Conservation (phyloP, 495 filamentous ascomycete genomes). For the Talaromyces stipitatus region DNA sequence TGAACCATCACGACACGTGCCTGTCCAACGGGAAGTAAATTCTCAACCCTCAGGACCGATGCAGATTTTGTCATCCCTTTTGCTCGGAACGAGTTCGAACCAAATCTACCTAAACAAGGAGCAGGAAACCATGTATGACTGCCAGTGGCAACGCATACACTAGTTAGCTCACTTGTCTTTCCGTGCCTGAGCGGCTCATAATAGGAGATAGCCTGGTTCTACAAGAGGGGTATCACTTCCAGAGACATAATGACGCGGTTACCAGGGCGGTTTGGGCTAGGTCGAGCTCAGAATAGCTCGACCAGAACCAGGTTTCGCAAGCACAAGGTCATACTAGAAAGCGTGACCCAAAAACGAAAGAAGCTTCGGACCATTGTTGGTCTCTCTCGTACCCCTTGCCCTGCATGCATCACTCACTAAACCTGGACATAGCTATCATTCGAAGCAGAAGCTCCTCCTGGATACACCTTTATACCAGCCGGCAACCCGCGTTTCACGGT, state of each 20-base stretch:
- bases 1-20: background rate
- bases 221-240: background rate
- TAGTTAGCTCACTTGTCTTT: background rate
- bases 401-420: background rate
- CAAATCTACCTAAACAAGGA: background rate
- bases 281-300: slow-evolving; percentile 25
- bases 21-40: background rate
- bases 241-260: slow-evolving; percentile 29
- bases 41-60: background rate
- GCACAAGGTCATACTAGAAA: slow-evolving; percentile 53
- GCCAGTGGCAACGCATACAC: background rate
- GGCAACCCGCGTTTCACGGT: slow-evolving; percentile 70
- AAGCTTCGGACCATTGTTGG: slow-evolving; percentile 47
- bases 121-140: background rate
- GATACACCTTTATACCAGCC: slow-evolving; percentile 76
- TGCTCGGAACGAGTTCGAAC: background rate
- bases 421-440: slow-evolving; percentile 33
- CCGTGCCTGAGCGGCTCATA: background rate
- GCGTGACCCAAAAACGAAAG: slow-evolving; percentile 52
- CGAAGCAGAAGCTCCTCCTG: slow-evolving; percentile 54
- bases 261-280: slow-evolving; percentile 22
- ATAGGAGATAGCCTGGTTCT: background rate
- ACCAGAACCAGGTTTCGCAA: slow-evolving; percentile 32
- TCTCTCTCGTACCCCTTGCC: background rate
- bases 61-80: background rate